phyloP scores from a whole-genome alignment of 2,329 filamentous ascomycete genomes.

The Talaromyces albobiverticillius region DNA sequence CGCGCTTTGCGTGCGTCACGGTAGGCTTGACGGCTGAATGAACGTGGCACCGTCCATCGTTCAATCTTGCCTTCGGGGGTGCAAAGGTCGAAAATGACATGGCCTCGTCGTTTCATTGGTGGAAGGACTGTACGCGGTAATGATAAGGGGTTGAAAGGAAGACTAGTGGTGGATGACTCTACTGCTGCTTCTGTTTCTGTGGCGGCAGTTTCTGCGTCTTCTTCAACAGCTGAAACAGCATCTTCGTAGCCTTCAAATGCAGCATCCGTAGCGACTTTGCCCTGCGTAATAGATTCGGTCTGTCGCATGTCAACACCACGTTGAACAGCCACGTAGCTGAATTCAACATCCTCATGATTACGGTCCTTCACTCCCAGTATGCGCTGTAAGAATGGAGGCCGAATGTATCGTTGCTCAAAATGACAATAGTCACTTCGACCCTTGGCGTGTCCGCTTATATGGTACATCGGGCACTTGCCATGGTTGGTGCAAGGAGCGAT shows the following conservation, averaged over 20 bases:
- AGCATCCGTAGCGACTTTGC: slow-evolving; percentile 56
- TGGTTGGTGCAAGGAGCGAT: slow-evolving; percentile 79
- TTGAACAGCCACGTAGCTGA: slow-evolving; percentile 83
- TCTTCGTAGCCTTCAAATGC: slow-evolving; percentile 72
- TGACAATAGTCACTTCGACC: slow-evolving; percentile 88
- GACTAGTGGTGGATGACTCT: slow-evolving; percentile 15
- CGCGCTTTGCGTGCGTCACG: slow-evolving; percentile 84
- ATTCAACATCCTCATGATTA: slow-evolving; percentile 88
- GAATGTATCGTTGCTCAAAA: slow-evolving; percentile 84
- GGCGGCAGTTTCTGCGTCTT: slow-evolving; percentile 1
- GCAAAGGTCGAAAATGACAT: slow-evolving; percentile 87
- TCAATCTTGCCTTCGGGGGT: slow-evolving; percentile 82
- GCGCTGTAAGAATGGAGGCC: slow-evolving; percentile 76
- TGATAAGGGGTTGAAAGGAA: slow-evolving; percentile 54
- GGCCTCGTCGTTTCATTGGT: slow-evolving; percentile 82
- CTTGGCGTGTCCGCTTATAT: slow-evolving; percentile 62
- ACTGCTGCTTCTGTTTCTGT: slow-evolving; percentile 9
- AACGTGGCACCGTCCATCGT: slow-evolving; percentile 87
- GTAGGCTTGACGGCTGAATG: slow-evolving; percentile 77
- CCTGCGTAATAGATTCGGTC: slow-evolving; percentile 45
- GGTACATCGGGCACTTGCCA: slow-evolving; percentile 82
- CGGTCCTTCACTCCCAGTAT: slow-evolving; percentile 64
- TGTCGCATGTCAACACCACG: slow-evolving; percentile 65
- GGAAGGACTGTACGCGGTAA: slow-evolving; percentile 76
- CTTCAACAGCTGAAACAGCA: slow-evolving; percentile 11